These are phyloP conservation scores for Platismatia glauca DNA, from an alignment of 495 filamentous ascomycete genomes.

Conservation along the genomic window DNA sequence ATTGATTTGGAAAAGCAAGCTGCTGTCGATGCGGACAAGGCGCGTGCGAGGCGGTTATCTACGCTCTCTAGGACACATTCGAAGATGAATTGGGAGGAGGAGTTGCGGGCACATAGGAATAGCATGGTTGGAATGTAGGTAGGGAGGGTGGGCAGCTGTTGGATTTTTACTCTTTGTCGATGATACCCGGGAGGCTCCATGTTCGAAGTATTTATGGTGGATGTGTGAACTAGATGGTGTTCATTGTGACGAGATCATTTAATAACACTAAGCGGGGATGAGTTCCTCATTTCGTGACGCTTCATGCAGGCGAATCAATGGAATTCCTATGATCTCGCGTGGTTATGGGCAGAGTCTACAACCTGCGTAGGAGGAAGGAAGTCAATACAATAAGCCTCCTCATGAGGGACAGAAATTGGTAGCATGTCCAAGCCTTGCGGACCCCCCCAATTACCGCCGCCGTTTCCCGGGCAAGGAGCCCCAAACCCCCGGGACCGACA, in stretches of 20 bases:
- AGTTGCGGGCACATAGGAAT: neutral
- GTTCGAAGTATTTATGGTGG: neutral
- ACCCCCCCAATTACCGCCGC: no score
- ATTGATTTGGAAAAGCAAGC: slow-evolving; percentile 13
- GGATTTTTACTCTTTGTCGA: neutral
- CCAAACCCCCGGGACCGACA: no score
- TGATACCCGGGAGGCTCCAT: neutral
- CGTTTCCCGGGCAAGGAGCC: no score
- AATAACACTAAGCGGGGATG: neutral
- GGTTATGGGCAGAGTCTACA: no score
- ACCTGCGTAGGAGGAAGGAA: no score
- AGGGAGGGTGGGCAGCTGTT: neutral
- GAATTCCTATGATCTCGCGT: no score
- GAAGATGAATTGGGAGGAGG: slow-evolving; percentile 12
- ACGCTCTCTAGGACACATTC: slow-evolving; percentile 14
- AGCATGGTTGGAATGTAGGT: neutral
- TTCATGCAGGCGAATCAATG: no score
- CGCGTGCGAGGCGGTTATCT: slow-evolving; percentile 6
- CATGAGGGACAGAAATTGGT: no score
- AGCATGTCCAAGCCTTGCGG: no score
- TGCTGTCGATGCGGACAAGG: neutral
- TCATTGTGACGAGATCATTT: neutral
- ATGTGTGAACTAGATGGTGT: neutral
- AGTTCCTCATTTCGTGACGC: no score
- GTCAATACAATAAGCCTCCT: no score